These are phyloP conservation scores for Boletus sensibilis DNA, from an alignment of 768 basidiomycete genomes.

Conservation along the genomic window DNA sequence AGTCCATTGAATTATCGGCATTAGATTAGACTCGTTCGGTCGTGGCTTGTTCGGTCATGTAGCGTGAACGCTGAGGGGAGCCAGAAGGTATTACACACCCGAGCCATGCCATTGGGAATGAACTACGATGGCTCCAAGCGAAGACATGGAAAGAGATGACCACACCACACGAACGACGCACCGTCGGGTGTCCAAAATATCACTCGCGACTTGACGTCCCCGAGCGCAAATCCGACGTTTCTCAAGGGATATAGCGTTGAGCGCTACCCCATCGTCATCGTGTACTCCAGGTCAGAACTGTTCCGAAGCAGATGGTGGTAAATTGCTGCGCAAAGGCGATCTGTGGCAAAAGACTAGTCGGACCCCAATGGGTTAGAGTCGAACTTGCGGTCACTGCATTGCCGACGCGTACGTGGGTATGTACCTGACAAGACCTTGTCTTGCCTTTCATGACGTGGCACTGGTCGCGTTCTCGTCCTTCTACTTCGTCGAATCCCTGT, in stretches of 20 bases:
- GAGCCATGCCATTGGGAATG: neutral
- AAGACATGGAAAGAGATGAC: neutral
- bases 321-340: neutral
- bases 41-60: no score
- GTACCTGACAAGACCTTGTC: neutral
- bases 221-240: neutral
- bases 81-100: neutral
- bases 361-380: neutral
- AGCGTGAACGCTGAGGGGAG: no score
- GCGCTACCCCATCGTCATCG: neutral
- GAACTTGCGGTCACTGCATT: neutral
- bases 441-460: neutral
- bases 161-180: neutral
- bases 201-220: neutral
- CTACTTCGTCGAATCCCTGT: neutral
- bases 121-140: neutral
- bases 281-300: neutral
- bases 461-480: neutral
- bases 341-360: no score
- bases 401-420: neutral
- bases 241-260: neutral
- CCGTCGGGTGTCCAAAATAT: neutral
- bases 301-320: neutral
- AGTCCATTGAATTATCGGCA: neutral
- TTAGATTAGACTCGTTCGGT: conserved; percentile 5